Base-by-base conservation (phyloP, 345 rosid species). In the Kandelia obovata region DNA sequence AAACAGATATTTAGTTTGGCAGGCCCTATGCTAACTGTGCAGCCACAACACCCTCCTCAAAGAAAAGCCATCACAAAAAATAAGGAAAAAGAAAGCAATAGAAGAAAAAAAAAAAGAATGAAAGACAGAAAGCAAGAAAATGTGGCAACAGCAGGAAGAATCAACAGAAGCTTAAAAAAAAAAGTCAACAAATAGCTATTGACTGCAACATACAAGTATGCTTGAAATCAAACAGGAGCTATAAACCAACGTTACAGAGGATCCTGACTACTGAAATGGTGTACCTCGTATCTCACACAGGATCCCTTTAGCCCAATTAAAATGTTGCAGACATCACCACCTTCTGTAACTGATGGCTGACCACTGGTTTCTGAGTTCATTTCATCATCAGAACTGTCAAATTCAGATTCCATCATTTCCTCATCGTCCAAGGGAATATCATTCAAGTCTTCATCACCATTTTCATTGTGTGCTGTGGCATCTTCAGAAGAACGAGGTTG, bases 251-350 rank as follows among this genome's bases (percentile, higher is more conserved):
- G 20, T 17, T 20, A 32, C 19, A 27, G 6, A 59, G 17, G 49
- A 43, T 43, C 49, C 1, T 43, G 49, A 2, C 49, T 43, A 43
- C 11, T 26, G 66, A 59, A 46, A 39, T 53, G 53, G 63, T 61
- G 39, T 87, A 91, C 98, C 97, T 88, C 80, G 75, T 81, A 89
- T 83, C 89, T 84, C 69, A 81, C 47, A 55, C 79, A 78, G 49
- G 88, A 77, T 71, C 78, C 94, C 47, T 28, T 61, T 51, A 77
- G 66, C 62, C 82, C 84, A 26, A 88, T 77, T 66, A 86, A 68
- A 75, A 84, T 74, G 59, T 86, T 81, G 70, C 79, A 28, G 49
- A 85, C 72, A 78, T 85, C 85, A 2, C 55, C 77, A 77, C 78
- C 60, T 69, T 74, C 85, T 61, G 57, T 66, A 61, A 7, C 39